Evolutionary conservation across 352 stramenopile species (phyloP), one percentile per base, ranked within the genome.

Genomic region (Pythium sukuiense): DNA sequence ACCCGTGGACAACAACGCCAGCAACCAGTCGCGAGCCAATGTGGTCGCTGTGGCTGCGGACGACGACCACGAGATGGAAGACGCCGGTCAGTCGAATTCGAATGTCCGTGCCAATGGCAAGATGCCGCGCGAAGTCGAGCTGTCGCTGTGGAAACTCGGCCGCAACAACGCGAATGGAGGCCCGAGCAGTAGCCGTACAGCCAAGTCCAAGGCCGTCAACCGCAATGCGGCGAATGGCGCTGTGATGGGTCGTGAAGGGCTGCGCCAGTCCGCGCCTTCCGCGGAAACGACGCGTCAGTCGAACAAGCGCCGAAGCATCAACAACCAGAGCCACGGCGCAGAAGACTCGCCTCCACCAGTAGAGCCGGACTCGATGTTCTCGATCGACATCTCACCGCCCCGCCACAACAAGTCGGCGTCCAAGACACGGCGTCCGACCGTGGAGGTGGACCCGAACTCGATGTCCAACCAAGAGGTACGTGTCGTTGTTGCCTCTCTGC

Each of bases 101-200:
- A 53, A 53, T 9, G 9, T 26, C 13, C 48, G 27, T 12, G 13
- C 7, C 26, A 65, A 52, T 7, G 53, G 61, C 50, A 67, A 72
- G 59, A 56, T 55, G 30, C 35, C 58, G n/a, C 59, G 59, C n/a
- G 65, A 63, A 33, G 43, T 64, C 2, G 27, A 55, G 35, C 30
- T 72, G 43, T 63, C 65, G 58, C 59, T 67, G 54, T 67, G 58
- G 59, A 67, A 72, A 41, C 59, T 67, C n/a, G 54, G 63, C 33
- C 63, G 63, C 45, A 63, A 56, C 35, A 69, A 58, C 18, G 59
- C 55, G 41, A 63, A 39, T 11, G 27, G 14, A 1, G 63, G 46
- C 1, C 39, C 39, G 18, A 50, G 55, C 18, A 18, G 46, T 11
- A 27, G 55, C 20, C 37, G 35, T 46, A 39, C 48, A 13, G 32